phyloP scores from a whole-genome alignment of 805 yeast genomes.

The Wickerhamomyces queroliae region DNA sequence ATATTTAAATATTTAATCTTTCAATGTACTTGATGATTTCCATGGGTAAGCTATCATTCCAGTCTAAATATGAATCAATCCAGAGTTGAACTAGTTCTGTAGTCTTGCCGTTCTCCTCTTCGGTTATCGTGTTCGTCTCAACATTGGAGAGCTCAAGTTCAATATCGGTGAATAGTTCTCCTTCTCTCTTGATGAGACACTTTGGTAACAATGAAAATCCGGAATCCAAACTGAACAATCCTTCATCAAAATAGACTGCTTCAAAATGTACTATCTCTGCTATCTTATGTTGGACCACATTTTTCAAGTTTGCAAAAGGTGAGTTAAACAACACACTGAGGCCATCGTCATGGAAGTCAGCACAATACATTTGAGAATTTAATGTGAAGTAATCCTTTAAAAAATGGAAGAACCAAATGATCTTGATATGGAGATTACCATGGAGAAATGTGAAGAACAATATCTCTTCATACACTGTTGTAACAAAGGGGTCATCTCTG shows the following conservation, averaged over 20 bases:
- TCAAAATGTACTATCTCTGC: too few relatives aligned
- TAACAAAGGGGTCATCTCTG: constrained; percentile 32
- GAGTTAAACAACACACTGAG: too few relatives aligned
- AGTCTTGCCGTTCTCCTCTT: not conserved
- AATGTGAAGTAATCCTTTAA: constrained; percentile 25
- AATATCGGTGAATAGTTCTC: too few relatives aligned
- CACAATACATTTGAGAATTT: not conserved
- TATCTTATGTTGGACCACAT: too few relatives aligned
- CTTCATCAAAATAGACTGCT: too few relatives aligned
- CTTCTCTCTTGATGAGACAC: too few relatives aligned
- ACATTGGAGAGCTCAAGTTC: too few relatives aligned
- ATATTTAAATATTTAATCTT: not conserved
- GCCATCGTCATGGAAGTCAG: too few relatives aligned
- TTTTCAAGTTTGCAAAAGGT: too few relatives aligned
- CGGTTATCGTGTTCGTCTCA: not conserved
- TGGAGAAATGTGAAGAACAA: constrained; percentile 36
- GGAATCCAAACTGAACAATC: too few relatives aligned
- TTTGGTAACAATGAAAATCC: too few relatives aligned
- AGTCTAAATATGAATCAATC: constrained; percentile 11
- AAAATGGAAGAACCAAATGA: constrained; percentile 36
- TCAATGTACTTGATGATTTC: not conserved
- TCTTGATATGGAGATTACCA: constrained; percentile 38
- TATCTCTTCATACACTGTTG: constrained; percentile 30
- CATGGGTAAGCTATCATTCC: constrained; percentile 4
- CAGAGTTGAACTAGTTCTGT: constrained; percentile 4